Evolutionary conservation across 2,329 filamentous ascomycete species (phyloP).

Genomic region (Nigrograna mackinnonii): DNA sequence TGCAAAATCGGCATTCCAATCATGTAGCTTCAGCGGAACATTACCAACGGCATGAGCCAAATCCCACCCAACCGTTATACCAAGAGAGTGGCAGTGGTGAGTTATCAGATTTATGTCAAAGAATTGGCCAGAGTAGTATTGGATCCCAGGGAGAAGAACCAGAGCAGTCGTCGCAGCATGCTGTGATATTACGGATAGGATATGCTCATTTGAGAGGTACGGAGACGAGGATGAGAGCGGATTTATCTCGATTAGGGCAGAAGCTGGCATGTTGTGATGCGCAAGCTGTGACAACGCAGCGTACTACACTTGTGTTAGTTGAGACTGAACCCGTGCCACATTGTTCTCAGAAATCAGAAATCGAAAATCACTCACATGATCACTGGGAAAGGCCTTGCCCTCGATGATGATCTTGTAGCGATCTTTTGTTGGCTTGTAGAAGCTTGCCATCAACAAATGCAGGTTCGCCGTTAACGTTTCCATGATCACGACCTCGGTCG

Average conservation of each 20-base stretch:
- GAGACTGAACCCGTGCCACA: not conserved
- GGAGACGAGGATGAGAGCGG: constrained; percentile 55
- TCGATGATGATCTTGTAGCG: constrained; percentile 84
- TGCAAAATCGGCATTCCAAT: constrained; percentile 91
- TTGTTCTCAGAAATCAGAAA: not conserved
- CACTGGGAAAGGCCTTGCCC: constrained; percentile 86
- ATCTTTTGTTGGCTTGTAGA: constrained; percentile 71
- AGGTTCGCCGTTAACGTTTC: constrained; percentile 82
- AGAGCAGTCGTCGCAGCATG: constrained; percentile 75
- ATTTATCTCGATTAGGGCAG: constrained; percentile 75
- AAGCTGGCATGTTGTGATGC: constrained; percentile 67
- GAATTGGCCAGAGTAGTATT: constrained; percentile 90
- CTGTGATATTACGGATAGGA: constrained; percentile 73
- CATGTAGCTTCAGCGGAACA: constrained; percentile 76
- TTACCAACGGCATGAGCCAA: constrained; percentile 87
- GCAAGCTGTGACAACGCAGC: constrained; percentile 80
- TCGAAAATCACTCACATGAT: constrained; percentile 66
- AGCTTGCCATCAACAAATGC: constrained; percentile 81
- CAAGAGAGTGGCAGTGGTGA: constrained; percentile 70
- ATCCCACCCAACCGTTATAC: constrained; percentile 82
- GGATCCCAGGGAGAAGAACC: constrained; percentile 81
- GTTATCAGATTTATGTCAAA: constrained; percentile 85
- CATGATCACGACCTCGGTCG: constrained; percentile 83
- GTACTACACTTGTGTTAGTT: constrained; percentile 56
- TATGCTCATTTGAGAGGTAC: constrained; percentile 71